Evolutionary conservation across 2,329 filamentous ascomycete genomes (phyloP).

Genomic region (Aspergillus floridensis): DNA sequence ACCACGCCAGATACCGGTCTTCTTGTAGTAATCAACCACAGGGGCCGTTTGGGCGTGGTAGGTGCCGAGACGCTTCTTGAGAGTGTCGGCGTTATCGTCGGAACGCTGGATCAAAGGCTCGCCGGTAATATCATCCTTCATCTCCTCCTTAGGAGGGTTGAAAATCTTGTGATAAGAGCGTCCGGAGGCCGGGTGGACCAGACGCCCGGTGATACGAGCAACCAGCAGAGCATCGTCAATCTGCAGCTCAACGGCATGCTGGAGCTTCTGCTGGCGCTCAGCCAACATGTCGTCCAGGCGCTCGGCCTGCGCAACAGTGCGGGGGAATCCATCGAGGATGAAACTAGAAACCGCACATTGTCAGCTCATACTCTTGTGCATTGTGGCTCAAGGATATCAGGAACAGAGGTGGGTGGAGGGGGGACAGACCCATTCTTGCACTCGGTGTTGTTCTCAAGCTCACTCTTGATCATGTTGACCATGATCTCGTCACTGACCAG

Average conservation of each 20-base stretch:
- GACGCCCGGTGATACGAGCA: conserved; percentile 90
- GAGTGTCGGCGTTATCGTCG: conserved; percentile 92
- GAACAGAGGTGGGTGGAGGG: conserved; percentile 16
- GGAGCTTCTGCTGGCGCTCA: conserved; percentile 74
- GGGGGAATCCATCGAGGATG: conserved; percentile 97
- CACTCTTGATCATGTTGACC: conserved; percentile 98
- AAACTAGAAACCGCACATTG: conserved; percentile 60
- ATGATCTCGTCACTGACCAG: conserved; percentile 98
- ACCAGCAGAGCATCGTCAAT: conserved; percentile 94
- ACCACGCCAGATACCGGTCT: conserved; percentile 93
- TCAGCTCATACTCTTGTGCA: conserved; percentile 10
- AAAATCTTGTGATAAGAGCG: conserved; percentile 98
- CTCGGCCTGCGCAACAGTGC: conserved; percentile 92
- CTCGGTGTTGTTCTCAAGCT: conserved; percentile 89
- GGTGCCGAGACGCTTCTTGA: conserved; percentile 89
- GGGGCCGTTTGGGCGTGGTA: conserved; percentile 94
- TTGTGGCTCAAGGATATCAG: conserved; percentile 9
- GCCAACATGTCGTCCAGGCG: conserved; percentile 89
- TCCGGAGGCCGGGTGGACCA: conserved; percentile 92
- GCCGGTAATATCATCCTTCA: conserved; percentile 96
- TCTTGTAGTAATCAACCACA: conserved; percentile 94
- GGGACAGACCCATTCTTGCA: conserved; percentile 85
- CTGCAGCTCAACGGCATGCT: conserved; percentile 94
- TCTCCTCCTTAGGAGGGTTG: conserved; percentile 90
- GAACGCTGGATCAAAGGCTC: conserved; percentile 94